Percentiles rank a stretch among this genome's conserved stretches.
phyloP scores from a whole-genome alignment of 805 yeast species.

The Tetrapisispora fleetii region DNA sequence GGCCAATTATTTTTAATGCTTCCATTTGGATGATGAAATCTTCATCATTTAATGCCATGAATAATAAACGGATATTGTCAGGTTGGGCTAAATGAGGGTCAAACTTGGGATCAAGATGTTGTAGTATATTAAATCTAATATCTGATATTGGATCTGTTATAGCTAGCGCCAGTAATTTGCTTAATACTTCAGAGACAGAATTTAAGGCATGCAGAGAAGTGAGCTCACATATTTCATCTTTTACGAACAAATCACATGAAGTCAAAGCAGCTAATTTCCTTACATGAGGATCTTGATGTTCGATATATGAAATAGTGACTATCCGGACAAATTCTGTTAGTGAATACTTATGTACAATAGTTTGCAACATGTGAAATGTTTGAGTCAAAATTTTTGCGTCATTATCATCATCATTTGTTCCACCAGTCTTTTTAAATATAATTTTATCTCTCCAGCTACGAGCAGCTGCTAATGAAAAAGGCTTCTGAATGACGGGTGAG shows the following conservation, averaged over 20 bases:
- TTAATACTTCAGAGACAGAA: conserved; percentile 78
- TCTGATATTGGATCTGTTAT: conserved; percentile 85
- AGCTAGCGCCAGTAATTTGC: conserved; percentile 68
- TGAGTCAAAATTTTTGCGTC: conserved; percentile 54
- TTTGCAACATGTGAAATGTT: conserved; percentile 66
- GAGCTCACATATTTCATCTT: conserved; percentile 77
- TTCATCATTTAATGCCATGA: conserved; percentile 89
- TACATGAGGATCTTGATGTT: conserved; percentile 68
- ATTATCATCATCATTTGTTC: conserved; percentile 33
- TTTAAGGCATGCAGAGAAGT: conserved; percentile 70
- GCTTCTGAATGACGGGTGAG: conserved; percentile 56
- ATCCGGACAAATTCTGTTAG: conserved; percentile 80
- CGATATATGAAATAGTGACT: conserved; percentile 76
- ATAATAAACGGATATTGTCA: conserved; percentile 72
- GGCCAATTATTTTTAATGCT: conserved; percentile 70
- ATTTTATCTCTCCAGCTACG: conserved; percentile 66
- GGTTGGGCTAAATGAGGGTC: conserved; percentile 94
- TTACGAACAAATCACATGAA: conserved; percentile 62
- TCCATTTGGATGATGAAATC: conserved; percentile 71
- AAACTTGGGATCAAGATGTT: conserved; percentile 60
- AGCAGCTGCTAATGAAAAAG: conserved; percentile 57
- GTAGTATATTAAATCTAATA: conserved; percentile 69
- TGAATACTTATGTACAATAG: conserved; percentile 66
- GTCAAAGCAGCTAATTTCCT: conserved; percentile 79
- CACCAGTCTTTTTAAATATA: conserved; percentile 59